Percentiles rank a stretch among this genome's conserved stretches.
phyloP scores from a whole-genome alignment of 805 yeast species.

The Starmerella kuoi region DNA sequence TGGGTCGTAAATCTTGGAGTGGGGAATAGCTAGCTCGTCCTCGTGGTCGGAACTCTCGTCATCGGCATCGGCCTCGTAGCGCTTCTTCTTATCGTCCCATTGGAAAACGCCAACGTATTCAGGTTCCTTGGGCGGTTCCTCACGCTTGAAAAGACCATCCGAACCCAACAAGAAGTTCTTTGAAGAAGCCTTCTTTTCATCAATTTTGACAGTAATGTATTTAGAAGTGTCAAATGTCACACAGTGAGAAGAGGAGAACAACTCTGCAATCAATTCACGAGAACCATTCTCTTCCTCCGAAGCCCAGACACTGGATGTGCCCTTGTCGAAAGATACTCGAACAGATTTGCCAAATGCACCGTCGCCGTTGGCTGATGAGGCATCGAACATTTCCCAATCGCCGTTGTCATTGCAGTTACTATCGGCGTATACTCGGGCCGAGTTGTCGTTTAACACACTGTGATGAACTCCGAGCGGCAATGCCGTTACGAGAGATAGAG shows the following conservation, averaged over 20 bases:
- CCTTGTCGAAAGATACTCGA: neutral
- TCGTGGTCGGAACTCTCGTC: neutral
- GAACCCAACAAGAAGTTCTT: neutral
- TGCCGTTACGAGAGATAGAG: neutral
- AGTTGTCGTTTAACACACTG: neutral
- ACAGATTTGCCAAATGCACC: neutral
- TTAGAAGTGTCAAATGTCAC: neutral
- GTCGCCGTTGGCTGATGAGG: neutral
- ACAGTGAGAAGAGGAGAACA: neutral
- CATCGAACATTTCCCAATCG: neutral
- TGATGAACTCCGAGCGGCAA: neutral
- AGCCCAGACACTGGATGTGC: neutral
- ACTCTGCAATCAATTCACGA: neutral
- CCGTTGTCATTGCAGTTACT: neutral
- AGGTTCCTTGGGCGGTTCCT: neutral
- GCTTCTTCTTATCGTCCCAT: slow-evolving; percentile 1
- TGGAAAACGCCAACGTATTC: neutral
- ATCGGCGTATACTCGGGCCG: neutral
- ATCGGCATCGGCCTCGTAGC: neutral
- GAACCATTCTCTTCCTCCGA: neutral
- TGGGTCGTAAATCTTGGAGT: neutral
- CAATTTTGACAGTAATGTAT: neutral
- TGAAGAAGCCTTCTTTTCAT: neutral
- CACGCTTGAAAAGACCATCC: neutral
- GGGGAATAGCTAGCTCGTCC: neutral